Base-by-base conservation (phyloP, 257 asterid species). In the Lantana camara region DNA sequence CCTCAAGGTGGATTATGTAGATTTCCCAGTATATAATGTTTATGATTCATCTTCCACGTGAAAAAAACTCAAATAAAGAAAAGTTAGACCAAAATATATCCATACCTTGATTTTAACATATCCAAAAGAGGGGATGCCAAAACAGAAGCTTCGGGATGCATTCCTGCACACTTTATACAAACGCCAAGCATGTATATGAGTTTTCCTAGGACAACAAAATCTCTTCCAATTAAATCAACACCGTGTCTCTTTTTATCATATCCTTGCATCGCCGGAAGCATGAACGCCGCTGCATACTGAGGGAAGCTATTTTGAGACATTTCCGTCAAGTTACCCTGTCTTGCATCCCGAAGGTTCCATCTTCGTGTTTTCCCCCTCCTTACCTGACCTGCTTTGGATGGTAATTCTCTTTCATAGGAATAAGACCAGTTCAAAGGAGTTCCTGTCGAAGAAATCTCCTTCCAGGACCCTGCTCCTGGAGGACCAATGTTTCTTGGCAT, bases 131-230 rank as follows among this genome's bases (percentile, higher is more conserved):
- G 93, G 62, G 91, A 74, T 56, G 93, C 97, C 83, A 94, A 66
- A 69, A 86, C 82, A 19, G 89, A 90, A 65, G 97, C 96, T 78
- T 94, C 97, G 22, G 97, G 99, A 75, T 94, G 99, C 97, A 90
- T 82, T 24, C 93, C 86, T 17, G 96, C 89, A 73, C 96, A 94
- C 75, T 86, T 87, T 30, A 94, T 83, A 73, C 96, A 94, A 70
- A 88, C 83, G 24, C 96, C 99, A 34, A 94, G 97, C 96, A 82
- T 90, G 83, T 84, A 74, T 53, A 94, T 81, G 63, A 94, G 83
- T 72, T 88, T 94, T 57, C 99, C 96, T 57, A 88, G 78, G 64
- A 90, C 97, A 55, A 93, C 67, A 75, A 87, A 90, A 75, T 93
- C 98, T 67, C 88, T 80, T 44, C 89, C 95, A 44, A 90, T 79